These are phyloP conservation scores for Fusarium verticillioides DNA, from an alignment of 2,329 filamentous ascomycete genomes.

Conservation along the genomic window DNA sequence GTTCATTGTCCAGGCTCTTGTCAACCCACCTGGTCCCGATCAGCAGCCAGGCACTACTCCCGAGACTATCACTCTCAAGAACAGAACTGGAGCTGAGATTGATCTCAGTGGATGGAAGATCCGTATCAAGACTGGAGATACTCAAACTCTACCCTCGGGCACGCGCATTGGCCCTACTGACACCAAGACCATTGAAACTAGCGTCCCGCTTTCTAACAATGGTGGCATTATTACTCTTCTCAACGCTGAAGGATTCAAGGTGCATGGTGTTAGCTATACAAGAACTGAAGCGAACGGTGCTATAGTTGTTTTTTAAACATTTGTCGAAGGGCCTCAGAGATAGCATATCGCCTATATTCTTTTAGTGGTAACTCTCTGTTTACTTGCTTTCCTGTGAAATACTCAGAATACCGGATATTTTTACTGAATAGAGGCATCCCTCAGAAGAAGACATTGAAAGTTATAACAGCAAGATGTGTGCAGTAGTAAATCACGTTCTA, in stretches of 20 bases:
- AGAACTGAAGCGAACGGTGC: background rate
- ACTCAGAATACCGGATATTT: background rate
- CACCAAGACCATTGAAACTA: background rate
- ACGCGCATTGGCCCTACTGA: background rate
- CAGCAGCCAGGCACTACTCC: background rate
- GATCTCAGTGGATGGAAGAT: background rate
- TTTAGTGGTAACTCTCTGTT: accelerated
- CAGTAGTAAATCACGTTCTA: background rate
- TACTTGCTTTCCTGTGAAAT: no score
- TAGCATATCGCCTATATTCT: accelerated
- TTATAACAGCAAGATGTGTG: accelerated
- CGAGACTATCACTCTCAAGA: background rate
- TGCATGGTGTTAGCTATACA: background rate
- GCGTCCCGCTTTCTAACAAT: background rate
- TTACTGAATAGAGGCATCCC: accelerated
- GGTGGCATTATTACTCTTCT: background rate
- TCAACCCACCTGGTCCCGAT: background rate
- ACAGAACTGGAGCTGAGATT: background rate
- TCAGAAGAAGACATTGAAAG: background rate
- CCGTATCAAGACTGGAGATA: background rate
- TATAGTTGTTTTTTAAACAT: background rate
- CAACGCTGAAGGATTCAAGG: background rate
- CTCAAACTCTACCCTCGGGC: background rate
- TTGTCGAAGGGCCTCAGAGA: accelerated
- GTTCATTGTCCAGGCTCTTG: background rate